Evolutionary conservation across 2,329 filamentous ascomycete species (phyloP).

Genomic region (Bertia moriformis): DNA sequence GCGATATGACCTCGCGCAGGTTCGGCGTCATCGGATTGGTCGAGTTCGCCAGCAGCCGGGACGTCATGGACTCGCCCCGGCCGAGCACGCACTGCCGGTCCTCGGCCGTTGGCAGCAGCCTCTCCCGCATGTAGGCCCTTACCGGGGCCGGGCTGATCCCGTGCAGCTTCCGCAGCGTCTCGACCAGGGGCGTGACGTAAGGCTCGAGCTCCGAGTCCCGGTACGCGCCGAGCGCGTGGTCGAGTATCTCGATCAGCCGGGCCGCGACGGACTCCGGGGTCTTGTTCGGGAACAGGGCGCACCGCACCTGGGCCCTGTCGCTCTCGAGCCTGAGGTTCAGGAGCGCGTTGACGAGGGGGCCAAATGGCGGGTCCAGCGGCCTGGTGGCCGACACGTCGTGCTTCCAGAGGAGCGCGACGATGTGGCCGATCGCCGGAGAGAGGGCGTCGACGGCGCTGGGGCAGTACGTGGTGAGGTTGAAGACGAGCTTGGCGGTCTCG

Average conservation of each 20-base stretch:
- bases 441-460: conserved; percentile 48
- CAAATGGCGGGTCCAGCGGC: conserved; percentile 60
- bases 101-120: conserved; percentile 60
- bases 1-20: conserved; percentile 60
- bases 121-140: conserved; percentile 44
- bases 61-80: conserved; percentile 57
- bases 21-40: conserved; percentile 59
- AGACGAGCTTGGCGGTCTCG: conserved; percentile 76
- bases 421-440: conserved; percentile 49
- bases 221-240: conserved; percentile 49
- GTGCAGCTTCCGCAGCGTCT: conserved; percentile 58
- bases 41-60: conserved; percentile 63
- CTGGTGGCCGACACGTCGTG: conserved; percentile 39
- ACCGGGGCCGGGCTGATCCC: conserved; percentile 49
- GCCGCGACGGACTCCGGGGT: conserved; percentile 44
- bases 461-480: conserved; percentile 65
- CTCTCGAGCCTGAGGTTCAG: conserved; percentile 61
- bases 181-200: conserved; percentile 57
- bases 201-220: conserved; percentile 57
- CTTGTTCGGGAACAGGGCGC: conserved; percentile 51
- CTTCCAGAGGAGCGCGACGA: conserved; percentile 56
- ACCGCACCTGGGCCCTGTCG: conserved; percentile 31
- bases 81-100: conserved; percentile 71
- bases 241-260: conserved; percentile 57
- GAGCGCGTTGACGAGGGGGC: conserved; percentile 63